phyloP scores from a whole-genome alignment of 768 basidiomycete species.

The Boletus barrowsii region DNA sequence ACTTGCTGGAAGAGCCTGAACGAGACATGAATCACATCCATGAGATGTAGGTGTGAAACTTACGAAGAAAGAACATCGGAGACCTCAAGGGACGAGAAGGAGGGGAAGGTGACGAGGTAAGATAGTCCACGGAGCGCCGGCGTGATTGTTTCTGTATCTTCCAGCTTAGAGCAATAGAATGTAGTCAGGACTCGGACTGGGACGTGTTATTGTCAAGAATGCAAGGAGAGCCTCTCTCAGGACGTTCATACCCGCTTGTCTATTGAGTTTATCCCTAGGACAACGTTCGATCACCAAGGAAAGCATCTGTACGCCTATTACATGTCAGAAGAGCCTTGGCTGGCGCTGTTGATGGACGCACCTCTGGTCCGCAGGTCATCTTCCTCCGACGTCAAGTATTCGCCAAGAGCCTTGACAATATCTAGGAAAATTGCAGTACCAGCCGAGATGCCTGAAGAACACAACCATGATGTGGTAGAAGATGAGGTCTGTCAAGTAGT shows the following conservation, averaged over 20 bases:
- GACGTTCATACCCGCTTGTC: slow-evolving; percentile 68
- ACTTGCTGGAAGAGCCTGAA: slow-evolving; percentile 73
- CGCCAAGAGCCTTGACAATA: slow-evolving; percentile 83
- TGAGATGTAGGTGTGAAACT: slow-evolving; percentile 26
- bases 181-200: slow-evolving; percentile 76
- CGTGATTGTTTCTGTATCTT: slow-evolving; percentile 80
- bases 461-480: neutral
- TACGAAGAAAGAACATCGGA: slow-evolving; percentile 57
- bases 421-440: slow-evolving; percentile 62
- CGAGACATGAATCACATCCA: neutral
- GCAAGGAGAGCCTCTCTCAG: neutral
- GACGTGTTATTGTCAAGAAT: slow-evolving; percentile 1
- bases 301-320: slow-evolving; percentile 78
- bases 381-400: slow-evolving; percentile 86
- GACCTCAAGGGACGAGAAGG: slow-evolving; percentile 64
- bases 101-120: slow-evolving; percentile 58
- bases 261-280: slow-evolving; percentile 63
- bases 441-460: slow-evolving; percentile 45
- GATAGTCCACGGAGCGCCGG: slow-evolving; percentile 77
- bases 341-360: slow-evolving; percentile 27
- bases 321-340: neutral
- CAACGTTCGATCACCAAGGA: slow-evolving; percentile 64
- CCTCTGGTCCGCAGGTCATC: slow-evolving; percentile 78
- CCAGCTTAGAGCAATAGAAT: slow-evolving; percentile 85
- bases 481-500: neutral